A percentile compares a stretch with the other conserved stretches of the same genome.
phyloP scores from a whole-genome alignment of 495 filamentous ascomycete species.

The Letharia columbiana region DNA sequence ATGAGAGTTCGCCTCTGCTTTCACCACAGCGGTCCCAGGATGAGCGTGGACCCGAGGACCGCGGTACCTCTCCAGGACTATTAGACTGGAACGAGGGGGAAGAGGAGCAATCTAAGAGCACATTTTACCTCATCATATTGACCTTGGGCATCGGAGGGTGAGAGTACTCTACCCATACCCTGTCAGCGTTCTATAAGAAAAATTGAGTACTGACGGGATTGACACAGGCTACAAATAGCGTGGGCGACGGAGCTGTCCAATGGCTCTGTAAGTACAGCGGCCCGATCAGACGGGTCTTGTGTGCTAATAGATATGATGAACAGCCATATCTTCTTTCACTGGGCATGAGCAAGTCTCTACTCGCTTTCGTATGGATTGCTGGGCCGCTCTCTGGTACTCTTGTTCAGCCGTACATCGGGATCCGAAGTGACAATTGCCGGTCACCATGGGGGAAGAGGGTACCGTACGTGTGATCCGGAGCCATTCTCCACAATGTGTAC shows the following conservation, averaged over 20 bases:
- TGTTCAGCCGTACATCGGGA: constrained; percentile 91
- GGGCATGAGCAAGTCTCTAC: constrained; percentile 84
- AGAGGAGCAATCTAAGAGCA: constrained; percentile 54
- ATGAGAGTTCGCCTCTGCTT: constrained; percentile 39
- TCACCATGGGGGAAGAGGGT: constrained; percentile 73
- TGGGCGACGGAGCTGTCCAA: constrained; percentile 89
- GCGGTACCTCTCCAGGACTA: constrained; percentile 16
- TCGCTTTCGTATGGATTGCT: constrained; percentile 91
- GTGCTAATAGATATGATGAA: not conserved
- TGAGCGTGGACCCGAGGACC: constrained; percentile 14
- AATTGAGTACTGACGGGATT: constrained; percentile 10
- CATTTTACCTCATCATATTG: constrained; percentile 73
- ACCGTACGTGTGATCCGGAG: constrained; percentile 32
- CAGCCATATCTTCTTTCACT: constrained; percentile 63
- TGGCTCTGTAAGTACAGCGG: constrained; percentile 51
- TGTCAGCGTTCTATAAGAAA: constrained; percentile 2
- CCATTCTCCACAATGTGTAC: too few species aligned
- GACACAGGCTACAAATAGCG: constrained; percentile 68
- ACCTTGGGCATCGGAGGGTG: constrained; percentile 74
- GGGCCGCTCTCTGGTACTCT: constrained; percentile 77
- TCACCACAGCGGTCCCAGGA: constrained; percentile 24
- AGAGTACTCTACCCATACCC: constrained; percentile 26
- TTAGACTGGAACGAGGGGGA: constrained; percentile 22
- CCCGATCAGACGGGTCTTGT: not conserved
- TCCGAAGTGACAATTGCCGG: constrained; percentile 80